These are phyloP conservation scores for Suillus weaverae DNA, from an alignment of 768 basidiomycete species.

Conservation along the genomic window DNA sequence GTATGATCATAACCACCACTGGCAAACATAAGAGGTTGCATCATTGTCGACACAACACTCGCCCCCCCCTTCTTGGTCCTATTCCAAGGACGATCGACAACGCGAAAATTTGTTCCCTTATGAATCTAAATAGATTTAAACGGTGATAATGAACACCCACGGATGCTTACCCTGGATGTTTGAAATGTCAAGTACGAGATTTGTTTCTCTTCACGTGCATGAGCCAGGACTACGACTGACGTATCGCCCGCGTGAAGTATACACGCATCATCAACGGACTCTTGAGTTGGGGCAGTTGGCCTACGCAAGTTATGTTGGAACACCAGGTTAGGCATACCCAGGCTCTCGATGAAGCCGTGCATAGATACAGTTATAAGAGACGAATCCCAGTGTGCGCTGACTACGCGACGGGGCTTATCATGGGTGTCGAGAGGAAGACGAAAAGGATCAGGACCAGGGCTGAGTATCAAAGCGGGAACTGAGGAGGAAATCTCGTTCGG, in stretches of 20 bases:
- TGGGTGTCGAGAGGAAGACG: slow-evolving; percentile 26
- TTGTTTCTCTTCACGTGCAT: slow-evolving; percentile 38
- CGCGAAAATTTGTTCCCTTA: not conserved
- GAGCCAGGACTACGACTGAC: slow-evolving; percentile 36
- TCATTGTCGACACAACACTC: slow-evolving; percentile 43
- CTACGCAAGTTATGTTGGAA: slow-evolving; percentile 19
- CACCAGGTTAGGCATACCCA: slow-evolving; percentile 24
- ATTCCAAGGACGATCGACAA: slow-evolving; percentile 32
- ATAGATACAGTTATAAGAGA: slow-evolving; percentile 36
- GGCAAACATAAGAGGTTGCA: slow-evolving; percentile 43
- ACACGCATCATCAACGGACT: slow-evolving; percentile 45
- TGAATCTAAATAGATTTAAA: not conserved
- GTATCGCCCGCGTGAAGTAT: slow-evolving; percentile 28
- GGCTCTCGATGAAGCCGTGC: slow-evolving; percentile 37
- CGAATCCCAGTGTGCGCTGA: slow-evolving; percentile 20
- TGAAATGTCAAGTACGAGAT: slow-evolving; percentile 23
- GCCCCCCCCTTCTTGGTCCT: slow-evolving; percentile 40
- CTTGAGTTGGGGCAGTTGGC: slow-evolving; percentile 26
- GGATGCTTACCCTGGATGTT: not conserved
- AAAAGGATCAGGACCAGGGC: slow-evolving; percentile 3
- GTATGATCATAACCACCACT: slow-evolving; percentile 51
- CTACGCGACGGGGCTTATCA: slow-evolving; percentile 43
- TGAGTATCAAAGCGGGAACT: not conserved
- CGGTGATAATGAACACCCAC: not conserved
- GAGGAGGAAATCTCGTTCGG: not conserved